Conservation (phyloP, 176 grass and related monocot genomes). For the Triticum timopheevii region DNA sequence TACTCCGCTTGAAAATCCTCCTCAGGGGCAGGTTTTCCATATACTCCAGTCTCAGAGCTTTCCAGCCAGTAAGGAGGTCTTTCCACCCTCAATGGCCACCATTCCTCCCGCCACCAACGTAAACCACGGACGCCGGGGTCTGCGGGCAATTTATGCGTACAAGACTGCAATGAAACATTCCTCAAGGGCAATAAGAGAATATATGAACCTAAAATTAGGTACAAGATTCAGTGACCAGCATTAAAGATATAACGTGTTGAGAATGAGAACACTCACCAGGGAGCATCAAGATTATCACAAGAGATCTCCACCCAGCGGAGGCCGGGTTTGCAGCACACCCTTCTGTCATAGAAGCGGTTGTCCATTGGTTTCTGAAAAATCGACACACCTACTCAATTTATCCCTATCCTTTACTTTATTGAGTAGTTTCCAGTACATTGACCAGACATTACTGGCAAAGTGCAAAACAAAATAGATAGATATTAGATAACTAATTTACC, state of each 20-base stretch:
- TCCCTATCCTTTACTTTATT: no score
- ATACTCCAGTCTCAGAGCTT: constrained; percentile 59
- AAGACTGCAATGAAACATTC: constrained; percentile 64
- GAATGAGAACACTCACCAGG: constrained; percentile 47
- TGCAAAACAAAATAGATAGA: no score
- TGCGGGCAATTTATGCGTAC: constrained; percentile 69
- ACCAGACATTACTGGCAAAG: no score
- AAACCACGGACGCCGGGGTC: constrained; percentile 42
- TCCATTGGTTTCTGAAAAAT: no score
- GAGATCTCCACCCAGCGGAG: no score
- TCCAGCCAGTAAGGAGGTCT: constrained; percentile 74
- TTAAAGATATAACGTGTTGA: not conserved
- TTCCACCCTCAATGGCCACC: constrained; percentile 65
- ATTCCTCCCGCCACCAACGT: not conserved
- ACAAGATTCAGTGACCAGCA: constrained; percentile 7
- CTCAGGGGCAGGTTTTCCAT: constrained; percentile 47
- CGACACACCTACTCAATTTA: no score
- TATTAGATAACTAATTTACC: no score
- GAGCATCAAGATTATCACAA: constrained; percentile 56
- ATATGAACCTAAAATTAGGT: constrained; percentile 4
- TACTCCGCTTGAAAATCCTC: no score
- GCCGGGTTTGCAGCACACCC: no score
- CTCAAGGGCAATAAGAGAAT: constrained; percentile 32
- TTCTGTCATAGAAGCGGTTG: no score
- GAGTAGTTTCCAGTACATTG: no score